These are phyloP conservation scores for Excoecaria agallocha DNA, from an alignment of 345 rosid species.

Conservation along the genomic window DNA sequence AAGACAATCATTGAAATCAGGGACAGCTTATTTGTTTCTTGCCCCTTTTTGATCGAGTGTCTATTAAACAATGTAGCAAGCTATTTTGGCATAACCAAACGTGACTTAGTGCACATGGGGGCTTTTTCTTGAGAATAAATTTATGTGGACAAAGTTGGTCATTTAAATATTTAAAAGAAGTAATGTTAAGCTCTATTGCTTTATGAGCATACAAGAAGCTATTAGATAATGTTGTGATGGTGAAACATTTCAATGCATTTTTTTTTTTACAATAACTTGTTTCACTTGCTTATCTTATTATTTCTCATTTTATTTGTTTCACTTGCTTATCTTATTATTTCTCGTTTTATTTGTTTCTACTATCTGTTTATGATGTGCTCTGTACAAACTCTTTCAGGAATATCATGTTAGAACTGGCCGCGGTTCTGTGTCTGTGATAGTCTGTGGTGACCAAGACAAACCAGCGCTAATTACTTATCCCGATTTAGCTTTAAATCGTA, in stretches of 20 bases:
- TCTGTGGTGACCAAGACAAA: slow-evolving; percentile 79
- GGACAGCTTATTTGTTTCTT: slow-evolving; percentile 24
- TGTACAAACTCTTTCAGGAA: slow-evolving; percentile 48
- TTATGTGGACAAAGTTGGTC: slow-evolving; percentile 17
- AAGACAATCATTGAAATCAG: slow-evolving; percentile 47
- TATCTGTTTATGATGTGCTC: slow-evolving; percentile 6
- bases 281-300: background rate
- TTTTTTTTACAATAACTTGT: background rate
- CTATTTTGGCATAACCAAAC: slow-evolving; percentile 19
- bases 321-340: background rate
- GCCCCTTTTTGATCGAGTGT: slow-evolving; percentile 8
- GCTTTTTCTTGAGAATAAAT: slow-evolving; percentile 33
- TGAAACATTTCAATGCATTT: slow-evolving; percentile 8
- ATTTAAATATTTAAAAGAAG: slow-evolving; percentile 10
- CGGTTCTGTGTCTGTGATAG: slow-evolving; percentile 83
- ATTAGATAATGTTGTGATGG: slow-evolving; percentile 28
- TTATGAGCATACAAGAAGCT: slow-evolving; percentile 15
- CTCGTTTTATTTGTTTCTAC: slow-evolving; percentile 12
- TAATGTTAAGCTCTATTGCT: slow-evolving; percentile 19
- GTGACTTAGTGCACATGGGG: slow-evolving; percentile 55
- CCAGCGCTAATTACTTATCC: slow-evolving; percentile 89
- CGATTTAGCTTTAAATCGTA: slow-evolving; percentile 79
- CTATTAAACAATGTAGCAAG: slow-evolving; percentile 16
- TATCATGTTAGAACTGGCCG: slow-evolving; percentile 61
- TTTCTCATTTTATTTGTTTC: slow-evolving; percentile 5